Base-by-base conservation (phyloP, 1,284 basidiomycete species). In the Coniferiporia sulphurascens region DNA sequence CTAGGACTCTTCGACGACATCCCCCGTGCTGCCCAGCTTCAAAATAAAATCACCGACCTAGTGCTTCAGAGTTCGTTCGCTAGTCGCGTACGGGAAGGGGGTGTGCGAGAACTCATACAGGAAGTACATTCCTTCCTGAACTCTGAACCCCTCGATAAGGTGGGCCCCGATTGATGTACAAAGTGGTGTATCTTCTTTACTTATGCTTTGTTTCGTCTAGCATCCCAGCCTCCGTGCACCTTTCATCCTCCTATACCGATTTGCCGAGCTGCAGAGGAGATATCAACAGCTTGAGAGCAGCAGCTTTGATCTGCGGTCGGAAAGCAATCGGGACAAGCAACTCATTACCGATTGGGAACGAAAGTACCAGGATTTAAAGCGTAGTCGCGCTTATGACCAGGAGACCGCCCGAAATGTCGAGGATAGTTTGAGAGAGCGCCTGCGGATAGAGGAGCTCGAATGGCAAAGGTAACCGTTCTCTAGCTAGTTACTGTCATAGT, bases 171-270 rank as follows among this genome's bases (percentile, higher is more conserved):
- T 36, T 58, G 10, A 46, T 53, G n/a, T 36, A 22, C 13, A 34
- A 52, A 27, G 27, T 44, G 35, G 58, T 35, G 32, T 51, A 22
- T 0, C 21, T 2, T 10, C 45, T 5, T 55, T 8, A 41, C 27
- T 38, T 56, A 41, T 2, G 12, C 3, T 41, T 48, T 6, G 19
- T 32, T 8, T 27, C 21, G 9, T 45, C 12, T 38, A 62, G 60
- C 51, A 58, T 49, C 19, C 56, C 7, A 51, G 22, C 15, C 56
- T 62, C 36, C 50, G 56, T 21, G 38, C 60, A 2, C 52, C 60
- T n/a, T 58, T 62, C 22, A 43, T 62, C 13, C 56, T 62, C 10
- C 52, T 62, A 19, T 58, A 58, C 32, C 60, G 60, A 27, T 55
- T 62, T 44, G 58, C 50, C 7, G 56, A 58, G 15, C 48, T 58